phyloP scores from a whole-genome alignment of 2,329 filamentous ascomycete species.

The Cladosporium sp. region DNA sequence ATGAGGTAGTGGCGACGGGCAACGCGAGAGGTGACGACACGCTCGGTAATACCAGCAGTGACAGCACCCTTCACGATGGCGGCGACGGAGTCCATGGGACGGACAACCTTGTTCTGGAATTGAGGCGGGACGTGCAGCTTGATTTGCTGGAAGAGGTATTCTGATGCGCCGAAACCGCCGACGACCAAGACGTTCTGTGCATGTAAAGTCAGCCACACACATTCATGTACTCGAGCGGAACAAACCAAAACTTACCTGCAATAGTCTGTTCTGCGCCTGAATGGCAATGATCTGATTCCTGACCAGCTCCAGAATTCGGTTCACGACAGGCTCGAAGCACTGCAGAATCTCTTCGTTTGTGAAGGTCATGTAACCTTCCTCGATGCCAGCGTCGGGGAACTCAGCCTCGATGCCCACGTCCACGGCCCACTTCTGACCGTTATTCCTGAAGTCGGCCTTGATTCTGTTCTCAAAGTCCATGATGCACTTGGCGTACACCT shows the following conservation, averaged over 20 bases:
- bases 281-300: constrained; percentile 99
- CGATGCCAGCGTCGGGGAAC: constrained; percentile 95
- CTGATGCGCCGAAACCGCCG: constrained; percentile 95
- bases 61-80: constrained; percentile 98
- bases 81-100: constrained; percentile 97
- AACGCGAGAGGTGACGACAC: constrained; percentile 94
- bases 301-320: constrained; percentile 92
- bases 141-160: constrained; percentile 99
- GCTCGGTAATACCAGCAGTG: constrained; percentile 95
- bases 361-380: constrained; percentile 99
- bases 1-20: constrained; percentile 98
- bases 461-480: constrained; percentile 99
- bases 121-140: constrained; percentile 97
- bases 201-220: constrained; percentile 32
- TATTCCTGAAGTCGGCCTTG: constrained; percentile 99
- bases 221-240: neutral
- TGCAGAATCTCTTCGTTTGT: constrained; percentile 99
- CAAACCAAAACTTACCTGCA: constrained; percentile 62
- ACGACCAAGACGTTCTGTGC: constrained; percentile 86
- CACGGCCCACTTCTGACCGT: constrained; percentile 96
- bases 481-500: constrained; percentile 98
- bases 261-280: constrained; percentile 88
- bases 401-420: constrained; percentile 98
- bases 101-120: constrained; percentile 96
- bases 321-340: constrained; percentile 98